Evolutionary conservation across 179 eudicot species (phyloP).

Genomic region (Silene noctiflora): DNA sequence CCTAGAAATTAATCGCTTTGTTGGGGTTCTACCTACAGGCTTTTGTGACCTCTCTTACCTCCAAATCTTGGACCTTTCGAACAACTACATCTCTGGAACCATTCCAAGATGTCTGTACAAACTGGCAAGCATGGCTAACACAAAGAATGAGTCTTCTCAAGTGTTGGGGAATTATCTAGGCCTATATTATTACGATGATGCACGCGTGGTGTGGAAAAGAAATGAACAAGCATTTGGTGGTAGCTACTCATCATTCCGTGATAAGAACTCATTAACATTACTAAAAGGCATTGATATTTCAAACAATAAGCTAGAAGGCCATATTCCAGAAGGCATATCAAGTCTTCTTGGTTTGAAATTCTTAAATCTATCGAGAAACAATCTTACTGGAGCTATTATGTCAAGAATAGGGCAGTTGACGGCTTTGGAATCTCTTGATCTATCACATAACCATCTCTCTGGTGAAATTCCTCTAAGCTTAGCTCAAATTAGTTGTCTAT

Average conservation of each 20-base stretch:
- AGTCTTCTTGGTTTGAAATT: not conserved
- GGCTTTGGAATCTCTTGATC: not conserved
- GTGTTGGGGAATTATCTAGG: no score
- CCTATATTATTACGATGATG: no score
- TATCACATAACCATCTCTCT: not conserved
- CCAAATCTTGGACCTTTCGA: slow-evolving; percentile 28
- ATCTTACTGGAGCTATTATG: not conserved
- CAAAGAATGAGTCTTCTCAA: no score
- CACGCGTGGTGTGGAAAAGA: not conserved
- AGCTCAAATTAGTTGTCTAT: not conserved
- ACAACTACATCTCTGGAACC: slow-evolving; percentile 23
- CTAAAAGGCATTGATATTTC: not conserved
- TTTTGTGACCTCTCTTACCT: slow-evolving; percentile 15
- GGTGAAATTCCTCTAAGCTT: not conserved
- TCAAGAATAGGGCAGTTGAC: not conserved
- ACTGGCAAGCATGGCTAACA: slow-evolving; percentile 11
- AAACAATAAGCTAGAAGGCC: not conserved
- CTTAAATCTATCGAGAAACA: not conserved
- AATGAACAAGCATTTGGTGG: not conserved
- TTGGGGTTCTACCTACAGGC: slow-evolving; percentile 26
- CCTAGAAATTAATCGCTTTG: slow-evolving; percentile 30
- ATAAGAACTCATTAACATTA: not conserved
- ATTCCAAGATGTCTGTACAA: slow-evolving; percentile 24
- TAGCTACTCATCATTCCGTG: no score
- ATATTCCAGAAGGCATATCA: not conserved